Conservation (phyloP, 2,329 filamentous ascomycete genomes). For the Biscogniauxia sp. region DNA sequence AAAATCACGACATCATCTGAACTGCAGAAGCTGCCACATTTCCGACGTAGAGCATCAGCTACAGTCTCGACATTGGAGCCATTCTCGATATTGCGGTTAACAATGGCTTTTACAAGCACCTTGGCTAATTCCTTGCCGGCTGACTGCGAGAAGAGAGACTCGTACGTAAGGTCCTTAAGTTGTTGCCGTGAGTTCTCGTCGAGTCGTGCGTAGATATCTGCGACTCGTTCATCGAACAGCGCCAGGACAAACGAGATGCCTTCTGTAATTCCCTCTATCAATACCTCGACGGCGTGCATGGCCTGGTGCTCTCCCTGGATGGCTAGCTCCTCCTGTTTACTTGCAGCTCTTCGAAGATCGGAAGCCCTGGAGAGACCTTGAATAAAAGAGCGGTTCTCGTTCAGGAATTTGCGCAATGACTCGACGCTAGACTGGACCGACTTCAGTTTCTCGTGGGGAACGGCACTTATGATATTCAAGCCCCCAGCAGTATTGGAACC, state of each 20-base stretch:
- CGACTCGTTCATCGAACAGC: constrained; percentile 88
- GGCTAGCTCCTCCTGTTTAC: constrained; percentile 86
- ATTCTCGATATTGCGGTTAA: constrained; percentile 95
- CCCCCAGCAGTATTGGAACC: constrained; percentile 53
- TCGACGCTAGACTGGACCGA: constrained; percentile 78
- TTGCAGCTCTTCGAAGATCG: constrained; percentile 72
- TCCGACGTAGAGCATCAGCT: constrained; percentile 84
- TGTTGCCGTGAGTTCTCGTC: constrained; percentile 67
- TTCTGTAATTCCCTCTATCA: constrained; percentile 90
- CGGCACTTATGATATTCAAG: constrained; percentile 63
- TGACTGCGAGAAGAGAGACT: constrained; percentile 77
- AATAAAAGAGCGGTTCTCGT: constrained; percentile 85
- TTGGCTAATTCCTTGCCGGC: constrained; percentile 88
- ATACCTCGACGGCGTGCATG: constrained; percentile 77
- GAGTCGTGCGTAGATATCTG: constrained; percentile 79
- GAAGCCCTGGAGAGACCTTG: constrained; percentile 91
- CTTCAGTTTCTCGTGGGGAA: constrained; percentile 67
- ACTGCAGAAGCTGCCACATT: constrained; percentile 96
- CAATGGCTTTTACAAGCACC: constrained; percentile 92
- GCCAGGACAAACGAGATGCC: constrained; percentile 95
- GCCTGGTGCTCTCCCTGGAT: constrained; percentile 93
- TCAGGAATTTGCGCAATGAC: constrained; percentile 76
- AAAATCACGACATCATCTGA: constrained; percentile 97
- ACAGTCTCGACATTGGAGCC: constrained; percentile 97
- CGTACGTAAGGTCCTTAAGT: constrained; percentile 78